Evolutionary conservation across 768 basidiomycete species (phyloP).

Genomic region (Mycena crocata): DNA sequence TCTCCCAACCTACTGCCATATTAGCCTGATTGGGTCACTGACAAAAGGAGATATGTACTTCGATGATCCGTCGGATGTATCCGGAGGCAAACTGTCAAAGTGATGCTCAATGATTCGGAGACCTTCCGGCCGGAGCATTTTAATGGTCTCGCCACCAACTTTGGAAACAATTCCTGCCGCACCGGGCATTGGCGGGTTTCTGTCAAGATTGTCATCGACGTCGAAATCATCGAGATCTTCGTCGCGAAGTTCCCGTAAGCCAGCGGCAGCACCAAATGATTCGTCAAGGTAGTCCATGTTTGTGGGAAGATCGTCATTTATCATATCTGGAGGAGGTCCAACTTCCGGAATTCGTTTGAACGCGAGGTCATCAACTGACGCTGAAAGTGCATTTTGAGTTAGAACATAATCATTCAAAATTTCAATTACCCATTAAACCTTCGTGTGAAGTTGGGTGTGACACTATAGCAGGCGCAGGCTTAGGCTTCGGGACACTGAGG

Average conservation of each 20-base stretch:
- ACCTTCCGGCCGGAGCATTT: slow-evolving; percentile 72
- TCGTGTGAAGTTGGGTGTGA: slow-evolving; percentile 34
- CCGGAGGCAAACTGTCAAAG: slow-evolving; percentile 74
- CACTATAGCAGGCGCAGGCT: slow-evolving; percentile 47
- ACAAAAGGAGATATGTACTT: slow-evolving; percentile 52
- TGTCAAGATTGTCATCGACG: slow-evolving; percentile 44
- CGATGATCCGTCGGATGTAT: slow-evolving; percentile 55
- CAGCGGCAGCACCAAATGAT: slow-evolving; percentile 83
- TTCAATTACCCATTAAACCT: slow-evolving; percentile 52
- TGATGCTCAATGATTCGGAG: slow-evolving; percentile 81
- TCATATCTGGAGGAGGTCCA: slow-evolving; percentile 86
- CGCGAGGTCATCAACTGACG: slow-evolving; percentile 85
- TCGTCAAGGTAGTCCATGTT: slow-evolving; percentile 90
- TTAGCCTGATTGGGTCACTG: slow-evolving; percentile 19
- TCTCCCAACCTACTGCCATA: slow-evolving; percentile 52
- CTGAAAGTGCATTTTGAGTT: slow-evolving; percentile 45
- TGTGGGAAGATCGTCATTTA: slow-evolving; percentile 89
- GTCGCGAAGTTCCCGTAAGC: slow-evolving; percentile 76
- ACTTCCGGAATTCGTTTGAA: slow-evolving; percentile 83
- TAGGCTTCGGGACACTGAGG: slow-evolving; percentile 41
- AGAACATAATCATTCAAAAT: not conserved
- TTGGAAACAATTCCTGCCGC: slow-evolving; percentile 64
- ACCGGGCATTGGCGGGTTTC: slow-evolving; percentile 37
- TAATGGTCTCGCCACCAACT: slow-evolving; percentile 88
- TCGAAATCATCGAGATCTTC: slow-evolving; percentile 81